Percentiles rank a stretch among this genome's conserved stretches.
Conservation (phyloP, 2,329 filamentous ascomycete genomes). For the Fusarium graminum region DNA sequence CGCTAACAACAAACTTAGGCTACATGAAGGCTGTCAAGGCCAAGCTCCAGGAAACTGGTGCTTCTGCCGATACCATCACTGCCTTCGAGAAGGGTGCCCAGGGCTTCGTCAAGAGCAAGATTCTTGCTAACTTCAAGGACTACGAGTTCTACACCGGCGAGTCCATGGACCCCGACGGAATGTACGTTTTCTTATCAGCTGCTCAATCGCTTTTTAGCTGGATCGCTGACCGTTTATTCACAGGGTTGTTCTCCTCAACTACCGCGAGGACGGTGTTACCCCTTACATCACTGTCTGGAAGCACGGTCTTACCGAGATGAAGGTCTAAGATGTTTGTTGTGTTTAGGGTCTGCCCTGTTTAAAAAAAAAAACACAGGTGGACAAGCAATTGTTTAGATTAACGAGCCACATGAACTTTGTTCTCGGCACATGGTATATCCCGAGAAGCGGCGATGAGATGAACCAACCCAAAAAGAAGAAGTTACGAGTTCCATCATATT, state of each 20-base stretch:
- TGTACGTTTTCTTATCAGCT: constrained; percentile 70
- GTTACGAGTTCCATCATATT: constrained; percentile 35
- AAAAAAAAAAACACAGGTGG: constrained; percentile 33
- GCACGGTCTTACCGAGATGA: constrained; percentile 88
- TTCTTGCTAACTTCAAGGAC: constrained; percentile 90
- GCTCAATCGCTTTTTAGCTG: neutral
- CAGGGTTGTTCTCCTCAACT: constrained; percentile 93
- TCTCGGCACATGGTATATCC: constrained; percentile 42
- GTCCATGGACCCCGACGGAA: constrained; percentile 92
- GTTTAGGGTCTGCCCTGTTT: constrained; percentile 33
- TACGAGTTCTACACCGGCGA: constrained; percentile 95
- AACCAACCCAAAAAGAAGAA: constrained; percentile 41
- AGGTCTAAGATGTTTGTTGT: constrained; percentile 76
- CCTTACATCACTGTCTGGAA: constrained; percentile 95
- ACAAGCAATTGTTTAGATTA: constrained; percentile 41
- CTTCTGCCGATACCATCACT: constrained; percentile 75
- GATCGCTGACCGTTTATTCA: constrained; percentile 19
- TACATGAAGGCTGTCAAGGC: constrained; percentile 94
- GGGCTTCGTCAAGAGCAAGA: constrained; percentile 82
- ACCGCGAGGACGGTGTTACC: constrained; percentile 94
- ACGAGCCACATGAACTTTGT: constrained; percentile 44
- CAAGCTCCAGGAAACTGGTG: constrained; percentile 72
- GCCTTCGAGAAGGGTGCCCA: constrained; percentile 83
- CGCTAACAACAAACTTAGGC: constrained; percentile 59
- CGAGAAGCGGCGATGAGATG: constrained; percentile 45